Conservation (phyloP, 352 stramenopile genomes). For the Globisporangium barbulae region DNA sequence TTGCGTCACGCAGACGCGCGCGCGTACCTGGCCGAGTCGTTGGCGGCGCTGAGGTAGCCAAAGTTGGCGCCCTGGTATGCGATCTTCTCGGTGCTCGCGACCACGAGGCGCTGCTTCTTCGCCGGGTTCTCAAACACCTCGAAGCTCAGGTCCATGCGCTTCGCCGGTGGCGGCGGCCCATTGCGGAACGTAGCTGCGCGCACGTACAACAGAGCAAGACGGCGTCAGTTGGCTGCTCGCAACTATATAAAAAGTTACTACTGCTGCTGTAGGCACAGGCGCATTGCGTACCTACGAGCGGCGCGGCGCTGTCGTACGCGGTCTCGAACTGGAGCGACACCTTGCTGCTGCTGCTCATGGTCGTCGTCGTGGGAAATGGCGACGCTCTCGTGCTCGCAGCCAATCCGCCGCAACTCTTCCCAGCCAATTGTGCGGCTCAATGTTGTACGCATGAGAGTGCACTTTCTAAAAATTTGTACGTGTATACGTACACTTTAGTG, state of each 20-base stretch:
- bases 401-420: slow-evolving; percentile 26
- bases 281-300: slow-evolving; percentile 50
- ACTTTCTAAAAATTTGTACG: background rate
- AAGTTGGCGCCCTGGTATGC: slow-evolving; percentile 86
- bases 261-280: background rate
- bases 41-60: slow-evolving; percentile 65
- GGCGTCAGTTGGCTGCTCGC: background rate
- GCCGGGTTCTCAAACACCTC: slow-evolving; percentile 76
- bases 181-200: slow-evolving; percentile 76
- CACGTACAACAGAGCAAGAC: background rate
- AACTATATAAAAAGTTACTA: background rate
- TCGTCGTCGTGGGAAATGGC: slow-evolving; percentile 15
- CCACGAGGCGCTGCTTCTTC: slow-evolving; percentile 81
- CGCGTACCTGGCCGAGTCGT: slow-evolving; percentile 71
- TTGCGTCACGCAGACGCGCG: background rate
- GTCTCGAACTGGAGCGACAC: slow-evolving; percentile 62
- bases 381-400: background rate
- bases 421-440: slow-evolving; percentile 18
- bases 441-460: background rate
- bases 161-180: slow-evolving; percentile 52
- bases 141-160: slow-evolving; percentile 64
- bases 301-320: slow-evolving; percentile 50
- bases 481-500: no score
- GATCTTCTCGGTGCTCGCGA: slow-evolving; percentile 75
- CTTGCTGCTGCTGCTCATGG: slow-evolving; percentile 64